Percentiles rank a stretch among this genome's conserved stretches.
These are phyloP conservation scores for Houttuynia cordata DNA, from an alignment of 164 flowering plant species.

Conservation along the genomic window DNA sequence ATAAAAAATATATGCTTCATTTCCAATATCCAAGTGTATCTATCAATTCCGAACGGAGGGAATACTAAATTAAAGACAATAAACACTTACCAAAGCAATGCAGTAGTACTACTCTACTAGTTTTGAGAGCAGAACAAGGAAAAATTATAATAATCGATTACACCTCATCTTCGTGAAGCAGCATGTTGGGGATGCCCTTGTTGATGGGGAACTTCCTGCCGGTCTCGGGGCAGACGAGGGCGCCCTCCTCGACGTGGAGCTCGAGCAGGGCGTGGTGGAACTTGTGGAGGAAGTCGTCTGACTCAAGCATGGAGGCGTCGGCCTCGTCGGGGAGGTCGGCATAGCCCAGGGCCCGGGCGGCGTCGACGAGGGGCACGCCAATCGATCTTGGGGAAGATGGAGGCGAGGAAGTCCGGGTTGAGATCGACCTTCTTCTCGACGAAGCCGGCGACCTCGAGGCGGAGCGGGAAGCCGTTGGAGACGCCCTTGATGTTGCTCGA, in stretches of 20 bases:
- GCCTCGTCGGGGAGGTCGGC: slow-evolving; percentile 59
- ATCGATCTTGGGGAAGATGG: slow-evolving; percentile 64
- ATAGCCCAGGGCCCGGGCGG: slow-evolving; percentile 50
- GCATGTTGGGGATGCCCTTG: slow-evolving; percentile 93
- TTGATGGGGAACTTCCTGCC: slow-evolving; percentile 61
- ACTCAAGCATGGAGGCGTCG: slow-evolving; percentile 50
- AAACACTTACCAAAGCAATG: too few relatives aligned
- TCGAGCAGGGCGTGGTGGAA: slow-evolving; percentile 81
- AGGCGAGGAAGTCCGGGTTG: slow-evolving; percentile 59
- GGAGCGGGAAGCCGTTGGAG: slow-evolving; percentile 61
- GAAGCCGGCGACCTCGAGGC: slow-evolving; percentile 41
- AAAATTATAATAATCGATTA: slow-evolving; percentile 1
- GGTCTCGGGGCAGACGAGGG: slow-evolving; percentile 81
- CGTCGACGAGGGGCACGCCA: slow-evolving; percentile 67
- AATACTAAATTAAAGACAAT: too few relatives aligned
- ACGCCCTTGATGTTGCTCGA: slow-evolving; percentile 86
- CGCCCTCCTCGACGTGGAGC: slow-evolving; percentile 64
- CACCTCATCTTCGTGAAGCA: slow-evolving; percentile 91
- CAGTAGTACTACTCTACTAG: too few relatives aligned
- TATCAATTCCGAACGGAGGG: too few relatives aligned
- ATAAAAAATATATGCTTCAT: too few relatives aligned
- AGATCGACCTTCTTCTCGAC: slow-evolving; percentile 52
- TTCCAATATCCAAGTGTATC: too few relatives aligned
- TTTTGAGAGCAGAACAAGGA: background rate
- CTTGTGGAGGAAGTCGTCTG: slow-evolving; percentile 46